Evolutionary conservation across 169 alveolate species (phyloP).

Genomic region (Babesia sp.): DNA sequence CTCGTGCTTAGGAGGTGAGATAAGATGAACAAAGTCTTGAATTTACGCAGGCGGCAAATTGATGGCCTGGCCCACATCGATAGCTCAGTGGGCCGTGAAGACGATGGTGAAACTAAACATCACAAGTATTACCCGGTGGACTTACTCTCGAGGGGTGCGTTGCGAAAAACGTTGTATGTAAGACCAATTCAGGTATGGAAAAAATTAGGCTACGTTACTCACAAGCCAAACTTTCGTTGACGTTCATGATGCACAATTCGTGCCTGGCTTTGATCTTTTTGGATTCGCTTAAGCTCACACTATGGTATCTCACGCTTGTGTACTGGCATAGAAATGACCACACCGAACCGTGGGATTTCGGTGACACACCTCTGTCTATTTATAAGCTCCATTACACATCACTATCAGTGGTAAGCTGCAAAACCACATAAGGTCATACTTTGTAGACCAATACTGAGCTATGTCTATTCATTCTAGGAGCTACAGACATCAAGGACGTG

Average conservation of each 20-base stretch:
- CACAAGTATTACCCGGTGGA: neutral
- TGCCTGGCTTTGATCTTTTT: slow-evolving; percentile 52
- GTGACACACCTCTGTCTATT: slow-evolving; percentile 28
- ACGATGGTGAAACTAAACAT: neutral
- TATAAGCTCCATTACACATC: slow-evolving; percentile 51
- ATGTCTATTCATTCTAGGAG: slow-evolving; percentile 54
- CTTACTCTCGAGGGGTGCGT: neutral
- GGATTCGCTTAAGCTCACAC: slow-evolving; percentile 49
- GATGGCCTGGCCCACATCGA: slow-evolving; percentile 27
- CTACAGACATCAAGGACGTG: slow-evolving; percentile 48
- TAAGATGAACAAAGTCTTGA: neutral
- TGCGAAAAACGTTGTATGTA: neutral
- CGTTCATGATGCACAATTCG: slow-evolving; percentile 63
- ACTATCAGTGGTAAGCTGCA: slow-evolving; percentile 41
- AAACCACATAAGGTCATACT: neutral
- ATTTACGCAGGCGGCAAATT: slow-evolving; percentile 19
- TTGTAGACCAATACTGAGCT: slow-evolving; percentile 54
- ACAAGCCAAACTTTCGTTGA: slow-evolving; percentile 50
- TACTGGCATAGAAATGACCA: slow-evolving; percentile 47
- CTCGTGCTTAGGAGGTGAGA: slow-evolving; percentile 17
- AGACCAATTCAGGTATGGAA: slow-evolving; percentile 1
- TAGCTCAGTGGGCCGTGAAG: slow-evolving; percentile 11
- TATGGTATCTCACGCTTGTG: slow-evolving; percentile 58
- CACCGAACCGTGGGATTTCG: slow-evolving; percentile 34
- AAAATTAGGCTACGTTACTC: slow-evolving; percentile 35